Conservation (phyloP, 2,329 filamentous ascomycete species). For the Paracorniculantispora psalliotae region DNA sequence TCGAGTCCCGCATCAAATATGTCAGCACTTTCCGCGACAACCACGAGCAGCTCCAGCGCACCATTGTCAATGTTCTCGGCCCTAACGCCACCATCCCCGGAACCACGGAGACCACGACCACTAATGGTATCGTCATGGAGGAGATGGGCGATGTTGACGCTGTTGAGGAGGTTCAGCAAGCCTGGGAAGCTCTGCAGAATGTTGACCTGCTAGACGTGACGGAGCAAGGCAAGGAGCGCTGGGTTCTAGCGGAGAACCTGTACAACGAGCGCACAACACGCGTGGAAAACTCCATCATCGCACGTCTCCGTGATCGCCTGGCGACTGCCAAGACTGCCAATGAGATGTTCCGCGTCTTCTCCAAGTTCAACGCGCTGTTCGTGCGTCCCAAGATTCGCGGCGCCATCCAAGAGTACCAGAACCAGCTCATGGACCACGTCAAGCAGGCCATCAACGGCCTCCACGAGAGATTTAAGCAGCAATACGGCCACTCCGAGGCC, state of each 20-base stretch:
- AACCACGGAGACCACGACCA: slow-evolving; percentile 43
- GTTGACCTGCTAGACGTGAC: slow-evolving; percentile 94
- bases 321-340: slow-evolving; percentile 96
- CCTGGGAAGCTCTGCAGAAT: slow-evolving; percentile 89
- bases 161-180: slow-evolving; percentile 90
- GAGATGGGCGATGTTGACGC: slow-evolving; percentile 97
- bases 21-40: slow-evolving; percentile 93
- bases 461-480: slow-evolving; percentile 96
- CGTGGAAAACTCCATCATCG: slow-evolving; percentile 98
- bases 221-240: slow-evolving; percentile 80
- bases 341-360: slow-evolving; percentile 99
- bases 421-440: slow-evolving; percentile 95
- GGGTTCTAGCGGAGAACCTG: slow-evolving; percentile 88
- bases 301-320: slow-evolving; percentile 82
- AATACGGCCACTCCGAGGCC: slow-evolving; percentile 96
- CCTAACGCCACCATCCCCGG: slow-evolving; percentile 59
- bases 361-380: slow-evolving; percentile 98
- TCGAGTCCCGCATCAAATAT: slow-evolving; percentile 87
- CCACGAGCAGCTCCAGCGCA: slow-evolving; percentile 94
- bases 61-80: slow-evolving; percentile 93
- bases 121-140: slow-evolving; percentile 70
- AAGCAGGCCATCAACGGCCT: slow-evolving; percentile 91
- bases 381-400: slow-evolving; percentile 98
- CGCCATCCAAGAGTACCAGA: slow-evolving; percentile 96
- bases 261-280: slow-evolving; percentile 97